Base-by-base conservation (phyloP, 805 yeast genomes). In the Myxozyma geophila region DNA sequence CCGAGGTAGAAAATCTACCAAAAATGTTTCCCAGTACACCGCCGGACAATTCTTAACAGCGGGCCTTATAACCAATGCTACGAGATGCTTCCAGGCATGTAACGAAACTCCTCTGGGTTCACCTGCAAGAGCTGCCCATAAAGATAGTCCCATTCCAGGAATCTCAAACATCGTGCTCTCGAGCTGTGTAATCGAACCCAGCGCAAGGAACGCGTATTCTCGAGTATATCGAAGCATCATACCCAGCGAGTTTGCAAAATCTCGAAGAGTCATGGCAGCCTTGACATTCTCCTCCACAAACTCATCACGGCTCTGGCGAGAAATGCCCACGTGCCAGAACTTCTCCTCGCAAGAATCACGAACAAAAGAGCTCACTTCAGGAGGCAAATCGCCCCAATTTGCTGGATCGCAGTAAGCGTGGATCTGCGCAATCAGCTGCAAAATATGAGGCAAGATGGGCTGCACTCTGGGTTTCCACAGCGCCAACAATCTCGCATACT, bases 251-350 rank as follows among this genome's bases (percentile, higher is more conserved):
- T 96, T 98, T 0, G 99, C 98, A 80, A 95, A 95, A 77, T 95
- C 99, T 69, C 98, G 83, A 62, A 95, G 78, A 0, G 99, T 92
- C 67, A 89, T 88, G 80, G 95, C 90, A 0, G 99, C 98, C 73
- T 89, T 91, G 62, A 90, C 96, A 71, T 87, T 92, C 73, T 95
- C 98, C 73, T 90, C 96, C 67, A 95, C 87, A 70, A 95, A 96
- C 40, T 95, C 92, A 74, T 95, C 98, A 71, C 90, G 88, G 1
- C 96, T 87, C 76, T 95, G 96, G 62, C 90, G 89, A 0, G 97
- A 90, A 23, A 96, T 96, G 17, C 99, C 99, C 65, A 92, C 96
- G 73, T 96, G 98, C 99, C 99, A 95, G 75, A 95, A 95, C 71
- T 98, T 81, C 78, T 95, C 99, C 74, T 87, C 86, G 55, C 96